A percentile compares a stretch with the other conserved stretches of the same genome.
phyloP scores from a whole-genome alignment of 352 stramenopile species.

The Phytophthora kernoviae region DNA sequence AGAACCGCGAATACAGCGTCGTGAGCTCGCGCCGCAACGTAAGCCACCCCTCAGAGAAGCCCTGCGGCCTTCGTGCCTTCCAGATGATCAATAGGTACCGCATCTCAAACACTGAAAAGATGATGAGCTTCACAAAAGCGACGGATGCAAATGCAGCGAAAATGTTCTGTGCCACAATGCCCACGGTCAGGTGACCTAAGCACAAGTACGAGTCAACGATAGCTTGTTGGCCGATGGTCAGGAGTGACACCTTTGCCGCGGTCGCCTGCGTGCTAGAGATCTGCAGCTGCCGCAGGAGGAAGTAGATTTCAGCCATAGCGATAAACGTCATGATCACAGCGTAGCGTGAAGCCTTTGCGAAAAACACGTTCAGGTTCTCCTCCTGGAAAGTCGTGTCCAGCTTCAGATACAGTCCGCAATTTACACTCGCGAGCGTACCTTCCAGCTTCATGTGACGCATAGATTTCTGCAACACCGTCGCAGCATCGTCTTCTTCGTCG shows the following conservation, averaged over 20 bases:
- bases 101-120: slow-evolving; percentile 99
- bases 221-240: slow-evolving; percentile 86
- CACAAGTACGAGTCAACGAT: slow-evolving; percentile 96
- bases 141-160: slow-evolving; percentile 96
- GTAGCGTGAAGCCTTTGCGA: slow-evolving; percentile 79
- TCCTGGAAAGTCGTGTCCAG: slow-evolving; percentile 81
- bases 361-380: slow-evolving; percentile 85
- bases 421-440: slow-evolving; percentile 75
- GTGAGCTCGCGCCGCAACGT: slow-evolving; percentile 93
- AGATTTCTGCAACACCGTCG: slow-evolving; percentile 39
- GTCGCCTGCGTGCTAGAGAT: slow-evolving; percentile 86
- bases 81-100: slow-evolving; percentile 98
- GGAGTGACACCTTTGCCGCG: slow-evolving; percentile 77
- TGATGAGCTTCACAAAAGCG: slow-evolving; percentile 98
- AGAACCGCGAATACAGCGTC: slow-evolving; percentile 96
- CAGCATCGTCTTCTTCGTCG: slow-evolving; percentile 44
- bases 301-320: slow-evolving; percentile 86
- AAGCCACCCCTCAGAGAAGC: slow-evolving; percentile 86
- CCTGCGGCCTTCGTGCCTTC: slow-evolving; percentile 90
- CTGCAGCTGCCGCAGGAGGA: slow-evolving; percentile 84
- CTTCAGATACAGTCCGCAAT: slow-evolving; percentile 78
- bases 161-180: slow-evolving; percentile 93
- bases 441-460: slow-evolving; percentile 55
- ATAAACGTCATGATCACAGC: slow-evolving; percentile 88
- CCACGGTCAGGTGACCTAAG: slow-evolving; percentile 95